Evolutionary conservation across 1,284 basidiomycete species (phyloP).

Genomic region (Volvariella surrecta): DNA sequence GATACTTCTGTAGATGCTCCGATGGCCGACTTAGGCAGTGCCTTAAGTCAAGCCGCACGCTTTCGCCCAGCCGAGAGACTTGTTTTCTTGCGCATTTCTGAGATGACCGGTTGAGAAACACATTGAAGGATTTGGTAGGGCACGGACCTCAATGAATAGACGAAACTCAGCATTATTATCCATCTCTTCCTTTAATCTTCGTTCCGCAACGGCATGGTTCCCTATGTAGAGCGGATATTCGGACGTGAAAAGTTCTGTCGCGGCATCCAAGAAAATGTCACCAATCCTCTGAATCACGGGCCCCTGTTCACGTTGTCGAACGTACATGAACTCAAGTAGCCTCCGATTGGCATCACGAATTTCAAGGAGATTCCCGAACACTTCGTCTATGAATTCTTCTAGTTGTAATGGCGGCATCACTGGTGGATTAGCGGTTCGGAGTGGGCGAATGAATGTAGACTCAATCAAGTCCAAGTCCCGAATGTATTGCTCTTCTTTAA

Average conservation of each 20-base stretch:
- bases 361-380: constrained; percentile 83
- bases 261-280: constrained; percentile 82
- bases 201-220: constrained; percentile 78
- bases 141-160: constrained; percentile 83
- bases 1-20: constrained; percentile 87
- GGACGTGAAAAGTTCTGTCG: constrained; percentile 73
- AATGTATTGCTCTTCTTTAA: constrained; percentile 82
- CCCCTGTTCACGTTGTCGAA: constrained; percentile 80
- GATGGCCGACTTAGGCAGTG: constrained; percentile 83
- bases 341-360: constrained; percentile 73
- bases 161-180: constrained; percentile 75
- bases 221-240: constrained; percentile 84
- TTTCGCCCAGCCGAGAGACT: constrained; percentile 46
- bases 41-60: constrained; percentile 78
- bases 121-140: no score
- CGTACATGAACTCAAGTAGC: constrained; percentile 77
- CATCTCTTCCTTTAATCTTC: constrained; percentile 76
- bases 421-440: constrained; percentile 62
- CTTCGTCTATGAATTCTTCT: constrained; percentile 76
- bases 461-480: constrained; percentile 83
- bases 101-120: constrained; percentile 4
- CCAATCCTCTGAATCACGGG: constrained; percentile 82
- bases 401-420: constrained; percentile 58
- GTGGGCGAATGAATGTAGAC: constrained; percentile 71
- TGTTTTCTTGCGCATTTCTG: constrained; percentile 48